phyloP scores from a whole-genome alignment of 495 filamentous ascomycete species.

The Rhizodiscina lignyota region DNA sequence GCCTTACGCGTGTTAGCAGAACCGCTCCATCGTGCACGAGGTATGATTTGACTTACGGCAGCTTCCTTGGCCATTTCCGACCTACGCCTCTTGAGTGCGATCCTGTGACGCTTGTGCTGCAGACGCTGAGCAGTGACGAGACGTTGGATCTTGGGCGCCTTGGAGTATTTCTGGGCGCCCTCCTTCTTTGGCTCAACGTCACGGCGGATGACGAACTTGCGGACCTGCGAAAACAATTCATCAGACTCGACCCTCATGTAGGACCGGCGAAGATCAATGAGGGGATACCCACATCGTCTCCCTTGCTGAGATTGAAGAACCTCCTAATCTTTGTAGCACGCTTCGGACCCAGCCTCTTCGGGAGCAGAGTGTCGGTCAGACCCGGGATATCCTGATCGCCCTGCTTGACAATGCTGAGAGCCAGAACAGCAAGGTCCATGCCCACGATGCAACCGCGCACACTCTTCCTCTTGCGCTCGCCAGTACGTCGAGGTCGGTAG shows the following conservation, averaged over 20 bases:
- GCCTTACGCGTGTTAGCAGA: constrained; percentile 27
- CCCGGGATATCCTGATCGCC: constrained; percentile 86
- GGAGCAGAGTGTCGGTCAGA: constrained; percentile 88
- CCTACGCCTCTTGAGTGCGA: constrained; percentile 93
- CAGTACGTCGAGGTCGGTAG: constrained; percentile 92
- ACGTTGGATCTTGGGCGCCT: constrained; percentile 97
- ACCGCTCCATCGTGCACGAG: not conserved
- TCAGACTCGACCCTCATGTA: constrained; percentile 21
- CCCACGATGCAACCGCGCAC: constrained; percentile 96
- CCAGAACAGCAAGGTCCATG: constrained; percentile 83
- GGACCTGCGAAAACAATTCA: constrained; percentile 43
- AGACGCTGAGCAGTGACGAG: constrained; percentile 98
- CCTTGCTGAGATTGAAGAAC: constrained; percentile 98
- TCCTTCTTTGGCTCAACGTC: constrained; percentile 84
- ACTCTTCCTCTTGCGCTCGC: constrained; percentile 97
- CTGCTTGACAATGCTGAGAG: constrained; percentile 91
- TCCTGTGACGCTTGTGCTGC: constrained; percentile 95
- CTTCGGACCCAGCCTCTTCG: constrained; percentile 98
- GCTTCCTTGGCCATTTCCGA: constrained; percentile 92
- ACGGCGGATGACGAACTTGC: constrained; percentile 98
- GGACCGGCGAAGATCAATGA: constrained; percentile 27
- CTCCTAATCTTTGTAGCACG: constrained; percentile 96
- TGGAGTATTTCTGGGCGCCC: constrained; percentile 95
- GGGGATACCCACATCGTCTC: constrained; percentile 86
- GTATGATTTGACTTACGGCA: constrained; percentile 53